Evolutionary conservation across 2,329 filamentous ascomycete genomes (phyloP), one percentile per base, ranked within the genome.

Genomic region (Pochonia chlamydosporia): DNA sequence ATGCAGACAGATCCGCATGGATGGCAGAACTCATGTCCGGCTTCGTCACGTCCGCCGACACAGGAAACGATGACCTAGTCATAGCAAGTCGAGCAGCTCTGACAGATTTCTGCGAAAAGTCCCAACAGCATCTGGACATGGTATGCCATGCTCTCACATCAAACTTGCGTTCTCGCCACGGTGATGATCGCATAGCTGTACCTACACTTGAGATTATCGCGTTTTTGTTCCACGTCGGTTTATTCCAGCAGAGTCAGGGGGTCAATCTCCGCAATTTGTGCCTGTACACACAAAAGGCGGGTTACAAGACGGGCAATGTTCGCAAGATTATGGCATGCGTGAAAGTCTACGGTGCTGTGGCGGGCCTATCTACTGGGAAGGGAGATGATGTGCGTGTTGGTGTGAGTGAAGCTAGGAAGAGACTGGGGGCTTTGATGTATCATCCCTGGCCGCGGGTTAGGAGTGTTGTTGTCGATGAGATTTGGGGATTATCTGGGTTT

Each of bases 391-490:
- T 48, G 50, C 42, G 56, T 23, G 52, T 50, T 21, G 68, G 70
- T 1, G 67, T 79, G 7, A 66, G 69, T 8, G 70, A 71, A 48
- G 85, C 85, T 3, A 65, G 82, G 46, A 82, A 77, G 60, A 87
- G 90, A 62, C 69, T 96, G 35, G 78, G 78, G 0, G 81, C 78
- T 20, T 79, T 96, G 71, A 70, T 96, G 52, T 66, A 81, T 48
- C 92, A 96, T 69, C 88, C 89, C 1, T 96, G 89, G 73, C 89
- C 91, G 5, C 79, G 79, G 58, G 82, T 95, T 55, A 69, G 83
- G 50, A 76, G 66, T 50, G 62, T 72, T 40, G 81, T 80, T 14
- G 73, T 81, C 4, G 82, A 85, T 55, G 78, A 81, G 63, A 61
- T 85, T 28, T 85, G 76, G 78, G 67, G 62, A 16, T 54, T 76